These are phyloP conservation scores for Botryotinia convoluta DNA, from an alignment of 2,329 filamentous ascomycete species.

Conservation along the genomic window DNA sequence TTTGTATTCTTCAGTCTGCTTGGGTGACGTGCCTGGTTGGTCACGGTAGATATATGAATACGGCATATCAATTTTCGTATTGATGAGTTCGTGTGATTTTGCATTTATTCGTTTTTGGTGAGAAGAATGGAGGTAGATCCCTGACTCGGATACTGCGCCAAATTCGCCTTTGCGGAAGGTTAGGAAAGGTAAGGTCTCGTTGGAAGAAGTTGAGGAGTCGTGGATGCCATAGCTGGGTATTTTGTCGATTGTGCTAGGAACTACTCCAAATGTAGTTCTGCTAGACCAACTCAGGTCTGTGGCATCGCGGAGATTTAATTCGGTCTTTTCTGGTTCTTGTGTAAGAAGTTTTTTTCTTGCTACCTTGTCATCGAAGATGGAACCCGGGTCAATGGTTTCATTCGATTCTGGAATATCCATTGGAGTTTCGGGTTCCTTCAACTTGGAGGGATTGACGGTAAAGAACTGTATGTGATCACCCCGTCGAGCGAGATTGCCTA, in stretches of 20 bases:
- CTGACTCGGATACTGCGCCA: constrained; percentile 60
- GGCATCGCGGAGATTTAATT: background rate
- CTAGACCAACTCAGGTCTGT: constrained; percentile 1
- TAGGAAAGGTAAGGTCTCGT: background rate
- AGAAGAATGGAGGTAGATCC: constrained; percentile 34
- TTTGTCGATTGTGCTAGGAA: constrained; percentile 36
- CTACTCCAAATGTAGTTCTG: constrained; percentile 34
- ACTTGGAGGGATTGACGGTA: constrained; percentile 39
- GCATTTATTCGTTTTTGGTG: background rate
- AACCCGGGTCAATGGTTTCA: background rate
- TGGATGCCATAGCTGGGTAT: constrained; percentile 20
- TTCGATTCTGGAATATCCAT: background rate
- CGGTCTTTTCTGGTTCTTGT: constrained; percentile 1
- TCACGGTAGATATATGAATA: constrained; percentile 38
- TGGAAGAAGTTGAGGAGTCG: background rate
- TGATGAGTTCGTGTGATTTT: background rate
- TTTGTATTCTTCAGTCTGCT: background rate
- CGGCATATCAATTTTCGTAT: constrained; percentile 49
- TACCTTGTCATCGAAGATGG: background rate
- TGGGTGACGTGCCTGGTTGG: background rate
- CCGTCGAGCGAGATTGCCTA: constrained; percentile 57
- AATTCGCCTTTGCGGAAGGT: constrained; percentile 46
- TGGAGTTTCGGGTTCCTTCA: background rate
- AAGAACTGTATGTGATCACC: constrained; percentile 69
- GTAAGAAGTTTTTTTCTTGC: background rate